Evolutionary conservation across 345 rosid genomes (phyloP), one percentile per base, ranked within the genome.

Genomic region (Cardiospermum halicacabum): DNA sequence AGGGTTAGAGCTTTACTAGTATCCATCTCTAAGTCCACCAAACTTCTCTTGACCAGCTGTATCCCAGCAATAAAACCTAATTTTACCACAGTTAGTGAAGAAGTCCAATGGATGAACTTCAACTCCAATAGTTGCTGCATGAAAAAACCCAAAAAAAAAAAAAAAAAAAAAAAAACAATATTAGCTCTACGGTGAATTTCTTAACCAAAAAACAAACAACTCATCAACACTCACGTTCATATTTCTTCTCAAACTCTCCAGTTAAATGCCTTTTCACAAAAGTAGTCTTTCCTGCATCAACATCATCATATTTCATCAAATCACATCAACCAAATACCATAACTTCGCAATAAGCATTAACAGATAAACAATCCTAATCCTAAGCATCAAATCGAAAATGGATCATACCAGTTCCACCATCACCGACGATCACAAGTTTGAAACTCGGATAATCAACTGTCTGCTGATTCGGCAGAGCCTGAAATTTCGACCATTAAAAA

Each of bases 171-270:
- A n/a, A n/a, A n/a, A n/a, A n/a, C n/a, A n/a, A n/a, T n/a, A n/a
- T n/a, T n/a, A n/a, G n/a, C n/a, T n/a, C n/a, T n/a, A n/a, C n/a
- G n/a, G n/a, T n/a, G n/a, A n/a, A n/a, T n/a, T 45, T 18, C 22
- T 45, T 16, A 0, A 7, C 16, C 7, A n/a, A n/a, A 15, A n/a
- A 9, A 1, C 55, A 9, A 18, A 49, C 22, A 7, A 24, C 27
- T 30, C 21, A 4, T n/a, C n/a, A 12, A 7, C 12, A 66, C 87
- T 80, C 69, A 84, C 92, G 92, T 61, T 86, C 92, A 42, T 86
- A 86, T 73, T 82, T 86, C 78, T 86, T 86, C 84, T 86, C 89
- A 42, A 86, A 86, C 69, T 86, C 92, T 31, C 92, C 92, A 5
- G 92, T 86, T 18, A 84, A 82, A 80, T 86, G 92, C 59, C 92